phyloP scores from a whole-genome alignment of 2,329 filamentous ascomycete genomes.

The Neonectria faginata region DNA sequence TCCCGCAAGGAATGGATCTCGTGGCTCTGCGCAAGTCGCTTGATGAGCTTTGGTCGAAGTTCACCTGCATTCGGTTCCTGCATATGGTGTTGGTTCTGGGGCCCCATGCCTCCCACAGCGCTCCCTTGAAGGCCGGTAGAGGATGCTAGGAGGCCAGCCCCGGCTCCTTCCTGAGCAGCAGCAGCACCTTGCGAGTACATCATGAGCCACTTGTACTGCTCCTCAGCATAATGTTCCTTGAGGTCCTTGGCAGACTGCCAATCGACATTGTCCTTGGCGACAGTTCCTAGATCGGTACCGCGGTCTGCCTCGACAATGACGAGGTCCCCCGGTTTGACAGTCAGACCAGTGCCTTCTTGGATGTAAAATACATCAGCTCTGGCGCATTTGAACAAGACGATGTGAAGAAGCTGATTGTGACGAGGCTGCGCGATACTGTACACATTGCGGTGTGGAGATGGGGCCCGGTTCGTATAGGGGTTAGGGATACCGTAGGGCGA shows the following conservation, averaged over 20 bases:
- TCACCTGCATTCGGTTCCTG: constrained; percentile 79
- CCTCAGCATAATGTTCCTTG: constrained; percentile 91
- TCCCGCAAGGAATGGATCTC: constrained; percentile 90
- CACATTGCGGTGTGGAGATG: constrained; percentile 71
- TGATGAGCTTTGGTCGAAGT: constrained; percentile 96
- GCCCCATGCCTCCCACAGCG: constrained; percentile 82
- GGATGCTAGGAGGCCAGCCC: constrained; percentile 72
- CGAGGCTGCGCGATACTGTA: constrained; percentile 71
- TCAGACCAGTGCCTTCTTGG: constrained; percentile 92
- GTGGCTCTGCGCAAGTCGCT: constrained; percentile 89
- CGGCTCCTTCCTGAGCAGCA: constrained; percentile 69
- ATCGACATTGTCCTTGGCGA: constrained; percentile 87
- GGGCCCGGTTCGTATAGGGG: constrained; percentile 62
- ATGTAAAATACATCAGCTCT: constrained; percentile 97
- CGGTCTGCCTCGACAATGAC: constrained; percentile 98
- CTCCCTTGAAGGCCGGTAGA: constrained; percentile 74
- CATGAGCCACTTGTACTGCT: constrained; percentile 98
- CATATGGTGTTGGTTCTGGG: constrained; percentile 77
- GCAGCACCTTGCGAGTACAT: constrained; percentile 91
- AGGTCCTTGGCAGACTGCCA: constrained; percentile 88
- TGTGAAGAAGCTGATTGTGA: constrained; percentile 79
- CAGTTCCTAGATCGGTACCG: constrained; percentile 93
- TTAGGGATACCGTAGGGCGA: constrained; percentile 60
- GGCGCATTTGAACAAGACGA: constrained; percentile 97
- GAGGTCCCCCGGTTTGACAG: constrained; percentile 89